Evolutionary conservation across 2,329 filamentous ascomycete species (phyloP), one percentile per base, ranked within the genome.

Genomic region (Tolypocladium ophioglossoides): DNA sequence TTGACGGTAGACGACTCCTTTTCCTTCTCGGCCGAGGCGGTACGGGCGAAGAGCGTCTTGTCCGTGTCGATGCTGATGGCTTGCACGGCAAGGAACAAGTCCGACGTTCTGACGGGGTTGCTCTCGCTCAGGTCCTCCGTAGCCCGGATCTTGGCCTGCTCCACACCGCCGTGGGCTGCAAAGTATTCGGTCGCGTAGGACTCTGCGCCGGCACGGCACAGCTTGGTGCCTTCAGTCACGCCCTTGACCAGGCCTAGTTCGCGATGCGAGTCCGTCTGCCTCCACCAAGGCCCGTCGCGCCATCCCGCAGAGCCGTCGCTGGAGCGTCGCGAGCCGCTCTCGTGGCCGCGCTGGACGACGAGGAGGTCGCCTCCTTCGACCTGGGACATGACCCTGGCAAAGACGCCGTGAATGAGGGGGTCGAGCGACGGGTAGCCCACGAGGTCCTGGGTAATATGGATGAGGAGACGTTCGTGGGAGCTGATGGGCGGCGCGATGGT

Each of bases 231-330:
- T 69, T 95, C 92, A 14, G 85, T 78, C 0, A 94, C 72, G 14
- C 94, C 92, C 58, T 84, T 85, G 51, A 97, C 86, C 2, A 86
- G 75, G 52, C 89, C 88, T 9, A 97, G 77, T 62, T 89, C 89
- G 54, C 94, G 85, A 54, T 85, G 80, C 24, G 78, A 74, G 66
- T 79, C 82, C 50, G 74, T 77, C 69, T 84, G 84, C 60, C 91
- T 83, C 92, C 94, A 99, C 94, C 94, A 99, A 3, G 94, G 94
- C 0, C 94, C 94, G 63, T 97, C 92, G 50, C 84, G 87, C 91
- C 94, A 99, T 57, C 87, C 87, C 39, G 80, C 78, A 32, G 76
- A 74, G 20, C 74, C 75, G 52, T 84, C 80, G 30, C 74, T 55
- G 76, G 83, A 83, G 44, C 79, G 79, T 46, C 85, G 82, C 48